A percentile compares a stretch with the other conserved stretches of the same genome.
Conservation (phyloP, 2,329 filamentous ascomycete genomes). For the Kalaharituber pfeilii region DNA sequence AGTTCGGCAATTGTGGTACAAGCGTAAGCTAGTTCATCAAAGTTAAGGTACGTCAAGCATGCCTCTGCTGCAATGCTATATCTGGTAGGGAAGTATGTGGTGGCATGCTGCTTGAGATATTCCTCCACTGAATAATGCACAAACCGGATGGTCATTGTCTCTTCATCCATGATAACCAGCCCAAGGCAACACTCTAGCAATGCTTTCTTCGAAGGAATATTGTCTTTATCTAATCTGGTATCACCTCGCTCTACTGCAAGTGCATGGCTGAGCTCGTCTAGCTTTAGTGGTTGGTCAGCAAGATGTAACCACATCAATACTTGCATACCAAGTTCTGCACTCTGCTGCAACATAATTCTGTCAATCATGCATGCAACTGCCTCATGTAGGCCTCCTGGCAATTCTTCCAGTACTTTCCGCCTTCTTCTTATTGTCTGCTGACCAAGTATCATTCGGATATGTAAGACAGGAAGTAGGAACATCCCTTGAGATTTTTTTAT, state of each 20-base stretch:
- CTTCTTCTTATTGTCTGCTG: not conserved
- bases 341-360: not conserved
- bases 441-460: not conserved
- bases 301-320: not conserved
- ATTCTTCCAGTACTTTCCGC: not conserved
- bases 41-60: not conserved
- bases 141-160: conserved; percentile 8
- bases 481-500: not conserved
- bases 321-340: not conserved
- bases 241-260: not conserved
- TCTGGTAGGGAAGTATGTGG: not conserved
- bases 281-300: not conserved
- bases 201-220: not conserved
- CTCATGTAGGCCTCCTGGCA: not conserved
- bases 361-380: not conserved
- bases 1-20: not conserved
- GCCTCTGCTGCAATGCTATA: not conserved
- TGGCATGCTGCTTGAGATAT: conserved; percentile 1
- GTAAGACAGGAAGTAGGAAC: not conserved
- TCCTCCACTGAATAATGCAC: conserved; percentile 12
- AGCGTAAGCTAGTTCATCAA: not conserved
- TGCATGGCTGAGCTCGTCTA: not conserved
- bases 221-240: not conserved
- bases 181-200: conserved; percentile 10
- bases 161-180: conserved; percentile 10